Percentiles rank a stretch among this genome's conserved stretches.
phyloP scores from a whole-genome alignment of 805 yeast species.

The Spathaspora boniae region DNA sequence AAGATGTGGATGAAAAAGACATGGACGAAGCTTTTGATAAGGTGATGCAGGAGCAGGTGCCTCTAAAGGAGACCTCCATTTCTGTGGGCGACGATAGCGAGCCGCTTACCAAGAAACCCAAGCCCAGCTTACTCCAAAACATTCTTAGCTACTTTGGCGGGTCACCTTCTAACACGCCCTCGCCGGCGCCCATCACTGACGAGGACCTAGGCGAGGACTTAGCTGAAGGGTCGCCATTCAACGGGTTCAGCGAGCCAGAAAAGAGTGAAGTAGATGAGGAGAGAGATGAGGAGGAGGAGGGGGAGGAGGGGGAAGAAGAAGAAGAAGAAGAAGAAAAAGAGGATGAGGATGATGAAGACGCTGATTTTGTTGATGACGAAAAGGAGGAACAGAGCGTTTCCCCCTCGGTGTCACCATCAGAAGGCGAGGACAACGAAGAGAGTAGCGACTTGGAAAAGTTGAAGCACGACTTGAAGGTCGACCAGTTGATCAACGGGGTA shows the following conservation, averaged over 20 bases:
- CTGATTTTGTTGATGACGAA: conserved; percentile 13
- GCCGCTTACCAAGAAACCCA: too few relatives aligned
- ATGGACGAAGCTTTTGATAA: conserved; percentile 20
- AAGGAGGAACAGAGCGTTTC: conserved; percentile 13
- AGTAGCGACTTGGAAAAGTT: conserved; percentile 11
- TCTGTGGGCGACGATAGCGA: too few relatives aligned
- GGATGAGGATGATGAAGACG: conserved; percentile 14
- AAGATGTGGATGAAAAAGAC: conserved; percentile 25
- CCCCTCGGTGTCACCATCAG: conserved; percentile 5
- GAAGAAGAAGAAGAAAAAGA: conserved; percentile 17
- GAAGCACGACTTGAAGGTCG: conserved; percentile 15
- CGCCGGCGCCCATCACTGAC: conserved; percentile 1
- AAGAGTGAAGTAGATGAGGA: conserved; percentile 19
- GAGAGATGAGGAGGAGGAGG: conserved; percentile 17
- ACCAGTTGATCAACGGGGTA: conserved; percentile 9
- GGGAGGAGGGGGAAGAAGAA: conserved; percentile 18
- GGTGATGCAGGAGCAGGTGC: conserved; percentile 4
- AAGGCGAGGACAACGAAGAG: conserved; percentile 11
- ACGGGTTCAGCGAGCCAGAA: conserved; percentile 12
- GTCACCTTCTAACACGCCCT: too few relatives aligned
- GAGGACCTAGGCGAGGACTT: conserved; percentile 8
- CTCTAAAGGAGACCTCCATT: too few relatives aligned
- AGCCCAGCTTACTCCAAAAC: too few relatives aligned
- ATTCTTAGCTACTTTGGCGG: too few relatives aligned
- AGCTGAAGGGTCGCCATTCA: conserved; percentile 10